Conservation (phyloP, 1,284 basidiomycete species). For the Porogramme epimiltina region DNA sequence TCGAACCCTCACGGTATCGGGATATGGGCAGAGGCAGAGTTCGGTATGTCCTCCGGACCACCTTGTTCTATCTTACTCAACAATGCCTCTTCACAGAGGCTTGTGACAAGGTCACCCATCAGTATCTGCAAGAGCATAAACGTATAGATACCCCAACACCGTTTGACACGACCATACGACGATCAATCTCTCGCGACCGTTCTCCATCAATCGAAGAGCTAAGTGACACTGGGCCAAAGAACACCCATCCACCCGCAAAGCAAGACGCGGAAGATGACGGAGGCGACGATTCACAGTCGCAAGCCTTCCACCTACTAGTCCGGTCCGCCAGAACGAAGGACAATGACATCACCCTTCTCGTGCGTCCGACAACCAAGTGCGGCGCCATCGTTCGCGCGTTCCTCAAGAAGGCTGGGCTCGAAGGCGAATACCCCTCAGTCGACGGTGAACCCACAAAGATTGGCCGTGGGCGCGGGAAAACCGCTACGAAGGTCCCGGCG, state of each 20-base stretch:
- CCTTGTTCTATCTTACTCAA: neutral
- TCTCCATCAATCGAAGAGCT: slow-evolving; percentile 26
- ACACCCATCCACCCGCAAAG: neutral
- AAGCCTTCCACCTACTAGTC: slow-evolving; percentile 63
- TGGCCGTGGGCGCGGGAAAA: slow-evolving; percentile 24
- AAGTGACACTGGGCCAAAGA: slow-evolving; percentile 7
- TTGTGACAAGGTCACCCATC: slow-evolving; percentile 60
- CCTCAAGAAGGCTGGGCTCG: slow-evolving; percentile 61
- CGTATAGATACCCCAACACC: slow-evolving; percentile 28
- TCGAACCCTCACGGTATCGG: slow-evolving; percentile 64
- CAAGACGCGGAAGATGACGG: slow-evolving; percentile 17
- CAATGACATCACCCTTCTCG: slow-evolving; percentile 62
- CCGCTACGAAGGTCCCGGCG: slow-evolving; percentile 41
- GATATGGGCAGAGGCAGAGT: slow-evolving; percentile 65
- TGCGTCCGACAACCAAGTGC: slow-evolving; percentile 73
- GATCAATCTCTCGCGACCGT: slow-evolving; percentile 8
- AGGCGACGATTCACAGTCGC: slow-evolving; percentile 33
- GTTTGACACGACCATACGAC: slow-evolving; percentile 8
- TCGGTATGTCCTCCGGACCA: slow-evolving; percentile 46
- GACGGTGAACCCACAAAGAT: slow-evolving; percentile 13
- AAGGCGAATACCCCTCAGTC: slow-evolving; percentile 48
- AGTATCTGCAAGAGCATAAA: slow-evolving; percentile 54
- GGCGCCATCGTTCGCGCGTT: slow-evolving; percentile 72
- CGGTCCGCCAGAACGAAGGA: slow-evolving; percentile 57
- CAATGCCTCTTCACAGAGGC: slow-evolving; percentile 47